phyloP scores from a whole-genome alignment of 306 rosid genomes.

The Hippophae tibetana region DNA sequence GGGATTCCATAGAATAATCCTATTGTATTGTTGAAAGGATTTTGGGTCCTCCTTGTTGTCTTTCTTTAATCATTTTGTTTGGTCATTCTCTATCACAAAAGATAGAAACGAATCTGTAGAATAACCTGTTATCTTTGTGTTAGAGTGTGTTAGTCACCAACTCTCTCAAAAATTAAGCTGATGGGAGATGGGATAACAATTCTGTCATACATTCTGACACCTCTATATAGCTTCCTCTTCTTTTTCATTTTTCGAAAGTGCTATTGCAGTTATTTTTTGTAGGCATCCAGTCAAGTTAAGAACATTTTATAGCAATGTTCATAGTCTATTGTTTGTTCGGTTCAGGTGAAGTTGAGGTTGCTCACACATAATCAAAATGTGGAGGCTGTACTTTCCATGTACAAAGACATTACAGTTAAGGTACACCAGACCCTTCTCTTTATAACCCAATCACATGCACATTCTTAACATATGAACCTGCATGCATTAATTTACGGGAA shows the following conservation, averaged over 20 bases:
- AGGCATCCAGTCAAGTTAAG: slow-evolving; percentile 6
- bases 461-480: not conserved
- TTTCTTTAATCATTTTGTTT: too few relatives aligned
- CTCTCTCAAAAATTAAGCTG: too few relatives aligned
- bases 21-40: too few relatives aligned
- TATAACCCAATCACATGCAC: not conserved
- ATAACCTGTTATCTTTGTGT: too few relatives aligned
- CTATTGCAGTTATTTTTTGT: not conserved
- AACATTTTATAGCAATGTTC: slow-evolving; percentile 7
- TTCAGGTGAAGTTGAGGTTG: slow-evolving; percentile 75
- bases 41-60: too few relatives aligned
- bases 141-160: too few relatives aligned
- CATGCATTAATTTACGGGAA: not conserved
- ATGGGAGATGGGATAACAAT: too few relatives aligned
- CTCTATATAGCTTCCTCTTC: not conserved
- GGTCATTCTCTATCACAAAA: too few relatives aligned
- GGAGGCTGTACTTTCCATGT: slow-evolving; percentile 77
- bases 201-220: too few relatives aligned
- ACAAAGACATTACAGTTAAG: slow-evolving; percentile 50
- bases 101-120: too few relatives aligned
- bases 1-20: not conserved
- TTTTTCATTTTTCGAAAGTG: too few relatives aligned
- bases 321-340: slow-evolving; percentile 16
- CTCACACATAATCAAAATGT: slow-evolving; percentile 85
- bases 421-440: slow-evolving; percentile 24